phyloP scores from a whole-genome alignment of 495 filamentous ascomycete genomes.

The Cercophora samala region DNA sequence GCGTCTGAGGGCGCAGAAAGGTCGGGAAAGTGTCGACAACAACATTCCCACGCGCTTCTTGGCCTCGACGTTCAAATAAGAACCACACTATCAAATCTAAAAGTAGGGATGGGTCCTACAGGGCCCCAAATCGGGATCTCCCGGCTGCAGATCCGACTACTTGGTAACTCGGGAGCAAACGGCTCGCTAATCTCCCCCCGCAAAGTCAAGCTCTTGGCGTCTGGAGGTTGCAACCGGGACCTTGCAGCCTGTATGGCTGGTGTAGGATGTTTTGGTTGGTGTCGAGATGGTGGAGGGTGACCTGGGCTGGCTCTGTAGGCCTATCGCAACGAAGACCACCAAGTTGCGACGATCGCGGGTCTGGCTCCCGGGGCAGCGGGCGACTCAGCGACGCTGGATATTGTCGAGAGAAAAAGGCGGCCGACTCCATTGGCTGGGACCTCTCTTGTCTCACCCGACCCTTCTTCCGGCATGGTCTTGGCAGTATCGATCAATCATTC shows the following conservation, averaged over 20 bases:
- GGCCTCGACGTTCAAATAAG: neutral
- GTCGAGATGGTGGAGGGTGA: slow-evolving; percentile 7
- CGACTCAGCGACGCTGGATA: neutral
- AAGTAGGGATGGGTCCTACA: slow-evolving; percentile 5
- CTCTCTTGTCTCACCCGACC: slow-evolving; percentile 1
- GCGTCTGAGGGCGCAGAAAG: slow-evolving; percentile 3
- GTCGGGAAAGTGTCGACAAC: neutral
- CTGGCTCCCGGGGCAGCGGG: neutral
- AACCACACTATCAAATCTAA: neutral
- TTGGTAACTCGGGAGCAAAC: slow-evolving; percentile 12
- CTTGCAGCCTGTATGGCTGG: slow-evolving; percentile 11
- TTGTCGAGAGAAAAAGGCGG: neutral
- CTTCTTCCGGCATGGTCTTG: neutral
- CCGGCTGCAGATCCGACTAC: slow-evolving; percentile 16
- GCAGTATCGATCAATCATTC: neutral
- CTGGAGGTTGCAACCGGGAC: slow-evolving; percentile 19
- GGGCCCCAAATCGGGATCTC: slow-evolving; percentile 4
- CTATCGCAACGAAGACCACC: slow-evolving; percentile 14
- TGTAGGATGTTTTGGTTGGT: slow-evolving; percentile 10
- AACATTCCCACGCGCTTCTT: neutral
- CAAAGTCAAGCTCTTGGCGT: slow-evolving; percentile 24
- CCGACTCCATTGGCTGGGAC: slow-evolving; percentile 1
- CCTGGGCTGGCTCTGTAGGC: neutral
- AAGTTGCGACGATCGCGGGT: slow-evolving; percentile 15
- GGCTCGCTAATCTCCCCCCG: slow-evolving; percentile 27